Evolutionary conservation across 805 yeast genomes (phyloP).

Genomic region (Candida tammaniensis): DNA sequence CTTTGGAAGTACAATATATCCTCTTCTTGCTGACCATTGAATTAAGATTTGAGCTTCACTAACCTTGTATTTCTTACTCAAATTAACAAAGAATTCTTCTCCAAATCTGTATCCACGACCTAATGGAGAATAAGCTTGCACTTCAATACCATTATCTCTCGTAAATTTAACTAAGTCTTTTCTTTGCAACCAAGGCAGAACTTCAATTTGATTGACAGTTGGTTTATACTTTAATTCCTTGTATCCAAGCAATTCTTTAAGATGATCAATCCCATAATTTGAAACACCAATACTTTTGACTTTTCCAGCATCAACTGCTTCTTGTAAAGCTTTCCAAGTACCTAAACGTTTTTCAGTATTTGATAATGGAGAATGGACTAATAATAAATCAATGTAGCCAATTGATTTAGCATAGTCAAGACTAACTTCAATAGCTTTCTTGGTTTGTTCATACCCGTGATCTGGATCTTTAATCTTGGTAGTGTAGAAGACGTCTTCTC

Average conservation of each 20-base stretch:
- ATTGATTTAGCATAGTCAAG: slow-evolving; percentile 30
- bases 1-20: slow-evolving; percentile 70
- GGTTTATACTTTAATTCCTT: slow-evolving; percentile 25
- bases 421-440: slow-evolving; percentile 25
- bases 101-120: slow-evolving; percentile 40
- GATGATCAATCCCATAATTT: slow-evolving; percentile 27
- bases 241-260: slow-evolving; percentile 20
- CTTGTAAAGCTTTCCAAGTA: slow-evolving; percentile 81
- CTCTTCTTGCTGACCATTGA: slow-evolving; percentile 67
- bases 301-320: slow-evolving; percentile 58
- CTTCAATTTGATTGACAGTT: slow-evolving; percentile 33
- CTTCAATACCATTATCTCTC: slow-evolving; percentile 49
- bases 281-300: slow-evolving; percentile 34
- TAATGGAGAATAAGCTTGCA: slow-evolving; percentile 81
- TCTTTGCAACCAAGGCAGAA: slow-evolving; percentile 56
- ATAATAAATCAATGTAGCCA: slow-evolving; percentile 38
- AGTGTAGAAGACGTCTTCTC: slow-evolving; percentile 34
- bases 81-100: slow-evolving; percentile 49
- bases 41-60: slow-evolving; percentile 38
- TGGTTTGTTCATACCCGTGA: slow-evolving; percentile 36
- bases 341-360: slow-evolving; percentile 24
- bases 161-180: slow-evolving; percentile 55
- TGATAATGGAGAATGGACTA: slow-evolving; percentile 54
- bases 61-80: slow-evolving; percentile 49
- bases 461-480: slow-evolving; percentile 28